Base-by-base conservation (phyloP, 2,329 filamentous ascomycete species). In the Hymenoscyphus occultus region DNA sequence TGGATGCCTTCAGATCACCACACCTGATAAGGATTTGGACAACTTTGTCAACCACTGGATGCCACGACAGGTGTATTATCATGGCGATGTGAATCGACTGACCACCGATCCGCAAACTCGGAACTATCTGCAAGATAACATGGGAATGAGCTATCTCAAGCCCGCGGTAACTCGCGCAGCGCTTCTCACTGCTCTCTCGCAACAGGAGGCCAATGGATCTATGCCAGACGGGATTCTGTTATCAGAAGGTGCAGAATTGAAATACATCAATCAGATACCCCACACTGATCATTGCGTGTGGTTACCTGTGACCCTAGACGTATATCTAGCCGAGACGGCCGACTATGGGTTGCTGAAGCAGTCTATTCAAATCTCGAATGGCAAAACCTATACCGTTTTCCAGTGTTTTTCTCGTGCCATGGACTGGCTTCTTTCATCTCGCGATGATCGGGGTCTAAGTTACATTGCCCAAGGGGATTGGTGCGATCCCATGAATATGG, bases 401-500 rank as follows among this genome's bases (percentile, higher is more conserved):
- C 82, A 84, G 68, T 80, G 83, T 62, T 79, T 85, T 73, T 79
- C 79, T 72, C 79, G 81, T n/a, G 83, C 84, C 48, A 84, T 86
- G 82, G 80, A 85, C 74, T 86, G 82, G 82, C 76, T 86, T 0
- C 77, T 85, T 6, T 70, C 74, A 2, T 77, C 81, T 1, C 81
- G 83, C 60, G 84, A 86, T 67, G 72, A 79, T 28, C 80, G 83
- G 3, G 83, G 83, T 0, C 77, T 86, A 6, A 84, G 81, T 71
- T 86, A 81, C 75, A 85, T 86, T 68, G 82, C 82, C 0, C 83
- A 85, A 72, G 84, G 84, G 42, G 84, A 86, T 72, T 86, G 83
- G 83, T 86, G 84, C 68, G 84, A 86, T 66, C 84, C 83, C 3
- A 84, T 86, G 81, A 86, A 86, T 74, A 86, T 86, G 84, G 84